These are phyloP conservation scores for Coelastrella sp. DNA, from an alignment of 139 green algal genomes.

Conservation along the genomic window DNA sequence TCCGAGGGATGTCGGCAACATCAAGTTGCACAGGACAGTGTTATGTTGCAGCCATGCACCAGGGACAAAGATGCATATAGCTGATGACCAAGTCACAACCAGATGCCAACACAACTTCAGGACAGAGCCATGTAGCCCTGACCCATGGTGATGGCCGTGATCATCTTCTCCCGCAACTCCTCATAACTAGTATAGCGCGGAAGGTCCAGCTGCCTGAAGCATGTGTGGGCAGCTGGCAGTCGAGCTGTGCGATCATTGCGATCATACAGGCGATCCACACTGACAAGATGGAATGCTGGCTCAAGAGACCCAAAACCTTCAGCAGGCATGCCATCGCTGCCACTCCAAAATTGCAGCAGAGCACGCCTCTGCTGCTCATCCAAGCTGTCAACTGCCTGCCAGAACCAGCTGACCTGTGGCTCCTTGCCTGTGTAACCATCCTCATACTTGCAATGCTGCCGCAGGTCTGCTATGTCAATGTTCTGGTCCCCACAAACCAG, in stretches of 20 bases:
- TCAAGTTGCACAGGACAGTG: too few species aligned
- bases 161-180: constrained; percentile 69
- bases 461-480: constrained; percentile 39
- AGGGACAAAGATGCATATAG: too few species aligned
- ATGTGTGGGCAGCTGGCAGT: constrained; percentile 72
- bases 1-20: too few species aligned
- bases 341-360: constrained; percentile 77
- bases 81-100: background rate
- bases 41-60: too few species aligned
- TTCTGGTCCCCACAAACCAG: constrained; percentile 72
- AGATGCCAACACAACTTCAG: constrained; percentile 6
- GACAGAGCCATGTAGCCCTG: constrained; percentile 75
- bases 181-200: constrained; percentile 64
- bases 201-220: constrained; percentile 75
- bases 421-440: constrained; percentile 76
- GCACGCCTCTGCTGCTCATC: constrained; percentile 64
- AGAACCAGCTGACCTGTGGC: constrained; percentile 71
- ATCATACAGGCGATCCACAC: constrained; percentile 73
- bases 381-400: constrained; percentile 65
- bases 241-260: constrained; percentile 64
- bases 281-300: constrained; percentile 71
- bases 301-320: constrained; percentile 73
- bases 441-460: constrained; percentile 61
- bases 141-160: constrained; percentile 74
- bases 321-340: constrained; percentile 70